Base-by-base conservation (phyloP, 768 basidiomycete species). In the Saitozyma podzolica region DNA sequence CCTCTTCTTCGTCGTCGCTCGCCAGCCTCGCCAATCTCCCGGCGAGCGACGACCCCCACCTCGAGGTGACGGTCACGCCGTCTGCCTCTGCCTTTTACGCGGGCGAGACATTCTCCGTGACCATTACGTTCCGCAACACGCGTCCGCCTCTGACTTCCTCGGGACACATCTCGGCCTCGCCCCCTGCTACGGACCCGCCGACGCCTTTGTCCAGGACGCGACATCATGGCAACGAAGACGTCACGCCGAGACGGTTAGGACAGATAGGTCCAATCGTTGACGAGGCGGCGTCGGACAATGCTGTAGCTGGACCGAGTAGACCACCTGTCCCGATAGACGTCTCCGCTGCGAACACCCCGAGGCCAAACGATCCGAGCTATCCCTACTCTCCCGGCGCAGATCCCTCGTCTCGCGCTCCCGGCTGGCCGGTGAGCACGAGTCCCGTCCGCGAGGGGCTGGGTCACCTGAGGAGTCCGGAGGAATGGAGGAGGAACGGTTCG, bases 41-140 rank as follows among this genome's bases (percentile, higher is more conserved):
- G 14, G 60, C 58, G 5, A 42, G 17, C 43, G 69, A 71, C 37
- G 74, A 75, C 42, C 68, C 74, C 13, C 72, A 74, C 55, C 59
- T 82, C n/a, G 66, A 72, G 59, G 64, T 82, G 19, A 78, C 76
- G 8, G 76, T 82, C 56, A 77, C 73, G 0, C 94, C 94, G 1
- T 84, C 89, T 0, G 89, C 92, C 65, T 89, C 91, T 0, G 90
- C 92, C 0, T 97, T 89, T 80, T 97, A 94, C 77, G 91, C 94
- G 0, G 94, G 94, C 60, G 94, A 97, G 79, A 82, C 85, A 0
- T 91, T 95, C 80, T 83, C 87, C 2, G 91, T 90, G 11, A 88
- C 86, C 4, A 87, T 97, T 67, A 89, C 89, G 0, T 92, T 96
- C 79, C 88, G 89, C 54, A 96, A 95, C 76, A 88, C 87, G 5